Percentiles rank a stretch among this genome's conserved stretches.
phyloP scores from a whole-genome alignment of 75 land plant species.

The Sequoiadendron giganteum region DNA sequence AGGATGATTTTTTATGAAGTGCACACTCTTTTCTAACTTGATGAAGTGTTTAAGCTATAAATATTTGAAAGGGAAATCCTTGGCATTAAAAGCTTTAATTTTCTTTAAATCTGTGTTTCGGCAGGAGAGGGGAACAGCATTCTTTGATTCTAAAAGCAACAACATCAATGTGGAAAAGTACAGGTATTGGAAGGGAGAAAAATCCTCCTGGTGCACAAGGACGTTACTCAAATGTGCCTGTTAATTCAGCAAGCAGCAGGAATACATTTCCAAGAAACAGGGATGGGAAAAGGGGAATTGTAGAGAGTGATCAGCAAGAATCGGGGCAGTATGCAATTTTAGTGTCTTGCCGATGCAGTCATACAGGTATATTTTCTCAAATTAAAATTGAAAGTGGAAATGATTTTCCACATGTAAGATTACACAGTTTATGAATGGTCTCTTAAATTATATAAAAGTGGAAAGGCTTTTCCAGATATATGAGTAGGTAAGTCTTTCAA shows the following conservation, averaged over 20 bases:
- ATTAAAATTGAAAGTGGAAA: neutral
- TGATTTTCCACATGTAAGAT: neutral
- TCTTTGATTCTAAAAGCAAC: conserved; percentile 89
- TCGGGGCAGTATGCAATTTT: conserved; percentile 67
- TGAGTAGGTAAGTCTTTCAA: neutral
- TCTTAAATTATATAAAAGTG: neutral
- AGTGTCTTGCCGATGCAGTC: conserved; percentile 93
- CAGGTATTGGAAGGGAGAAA: conserved; percentile 17
- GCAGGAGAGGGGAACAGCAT: conserved; percentile 96
- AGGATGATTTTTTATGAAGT: neutral
- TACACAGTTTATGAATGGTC: neutral
- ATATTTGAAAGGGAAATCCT: neutral
- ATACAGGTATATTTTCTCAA: conserved; percentile 61
- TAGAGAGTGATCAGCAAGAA: conserved; percentile 25
- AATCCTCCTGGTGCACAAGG: conserved; percentile 15
- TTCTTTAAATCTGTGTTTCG: neutral
- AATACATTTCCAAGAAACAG: conserved; percentile 14
- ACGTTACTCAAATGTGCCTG: conserved; percentile 5
- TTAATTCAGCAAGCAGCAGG: conserved; percentile 17
- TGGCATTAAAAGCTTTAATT: neutral
- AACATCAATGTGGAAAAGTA: conserved; percentile 35
- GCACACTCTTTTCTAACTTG: neutral
- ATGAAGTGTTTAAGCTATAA: neutral
- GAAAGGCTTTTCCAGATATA: neutral
- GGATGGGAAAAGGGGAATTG: conserved; percentile 24